Conservation (phyloP, 768 basidiomycete genomes). For the Tephrocybe sp. region DNA sequence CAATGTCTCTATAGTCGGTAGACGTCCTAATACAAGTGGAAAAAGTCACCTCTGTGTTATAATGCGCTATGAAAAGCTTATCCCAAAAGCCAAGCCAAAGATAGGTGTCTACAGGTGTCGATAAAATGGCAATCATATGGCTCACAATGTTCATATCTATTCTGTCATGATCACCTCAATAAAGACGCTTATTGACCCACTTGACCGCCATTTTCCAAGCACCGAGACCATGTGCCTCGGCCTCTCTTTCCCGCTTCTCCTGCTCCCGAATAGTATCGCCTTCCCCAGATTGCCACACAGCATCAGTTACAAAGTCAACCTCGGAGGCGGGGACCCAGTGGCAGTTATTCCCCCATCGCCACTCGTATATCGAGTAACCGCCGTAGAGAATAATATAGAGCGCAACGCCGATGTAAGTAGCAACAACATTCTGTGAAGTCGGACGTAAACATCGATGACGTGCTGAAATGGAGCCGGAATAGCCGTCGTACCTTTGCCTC, state of each 20-base stretch:
- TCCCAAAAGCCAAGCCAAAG: too few species aligned
- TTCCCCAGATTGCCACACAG: slow-evolving; percentile 50
- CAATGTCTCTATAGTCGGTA: too few species aligned
- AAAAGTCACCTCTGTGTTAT: too few species aligned
- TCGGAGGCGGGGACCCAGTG: slow-evolving; percentile 43
- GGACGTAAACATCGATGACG: background rate
- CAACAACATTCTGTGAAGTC: slow-evolving; percentile 46
- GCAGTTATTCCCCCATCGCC: slow-evolving; percentile 23
- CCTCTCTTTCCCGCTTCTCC: slow-evolving; percentile 22
- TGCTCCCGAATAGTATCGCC: slow-evolving; percentile 33
- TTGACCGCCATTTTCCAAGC: background rate
- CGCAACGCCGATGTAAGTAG: slow-evolving; percentile 54
- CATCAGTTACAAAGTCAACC: slow-evolving; percentile 54
- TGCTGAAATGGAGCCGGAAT: background rate
- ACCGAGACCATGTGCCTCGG: background rate
- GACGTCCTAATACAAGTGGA: too few species aligned
- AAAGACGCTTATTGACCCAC: slow-evolving; percentile 7
- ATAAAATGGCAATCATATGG: too few species aligned
- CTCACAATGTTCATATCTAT: too few species aligned
- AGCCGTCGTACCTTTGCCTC: slow-evolving; percentile 34
- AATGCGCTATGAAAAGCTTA: too few species aligned
- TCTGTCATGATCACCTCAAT: slow-evolving; percentile 4
- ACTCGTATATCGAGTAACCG: slow-evolving; percentile 43
- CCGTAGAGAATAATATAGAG: slow-evolving; percentile 45
- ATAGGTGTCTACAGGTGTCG: too few species aligned